Percentiles rank a stretch among this genome's conserved stretches.
Evolutionary conservation across 805 yeast species (phyloP).

Genomic region (Candida orba): DNA sequence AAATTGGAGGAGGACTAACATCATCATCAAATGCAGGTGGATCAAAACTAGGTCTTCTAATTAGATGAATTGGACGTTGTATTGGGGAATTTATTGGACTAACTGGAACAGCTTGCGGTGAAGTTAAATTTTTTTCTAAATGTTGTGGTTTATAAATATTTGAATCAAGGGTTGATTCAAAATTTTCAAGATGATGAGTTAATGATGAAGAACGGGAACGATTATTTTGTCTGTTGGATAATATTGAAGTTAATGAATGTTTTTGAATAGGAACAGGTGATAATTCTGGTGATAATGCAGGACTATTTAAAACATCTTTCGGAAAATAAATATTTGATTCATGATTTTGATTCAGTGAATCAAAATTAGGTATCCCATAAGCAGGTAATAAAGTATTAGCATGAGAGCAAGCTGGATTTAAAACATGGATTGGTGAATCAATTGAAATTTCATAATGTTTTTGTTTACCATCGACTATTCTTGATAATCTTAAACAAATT

Average conservation of each 20-base stretch:
- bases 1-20: conserved; percentile 28
- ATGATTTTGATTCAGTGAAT: conserved; percentile 13
- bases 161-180: conserved; percentile 31
- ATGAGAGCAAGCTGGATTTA: conserved; percentile 73
- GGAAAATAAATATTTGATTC: conserved; percentile 35
- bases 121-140: conserved; percentile 38
- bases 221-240: conserved; percentile 19
- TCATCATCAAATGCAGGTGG: conserved; percentile 60
- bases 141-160: conserved; percentile 50
- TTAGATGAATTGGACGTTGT: conserved; percentile 46
- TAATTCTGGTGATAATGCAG: conserved; percentile 38
- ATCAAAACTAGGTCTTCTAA: conserved; percentile 47
- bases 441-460: conserved; percentile 93
- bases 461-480: conserved; percentile 56
- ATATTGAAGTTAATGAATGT: conserved; percentile 16
- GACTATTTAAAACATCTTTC: conserved; percentile 7
- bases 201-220: conserved; percentile 28
- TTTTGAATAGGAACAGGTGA: conserved; percentile 33
- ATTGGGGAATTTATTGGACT: conserved; percentile 42
- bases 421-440: conserved; percentile 86
- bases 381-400: conserved; percentile 74
- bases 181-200: conserved; percentile 24
- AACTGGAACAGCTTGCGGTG: conserved; percentile 61
- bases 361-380: conserved; percentile 34
- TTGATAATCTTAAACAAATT: conserved; percentile 73